Conservation (phyloP, 140 eudicot species). For the Oenanthe javanica region DNA sequence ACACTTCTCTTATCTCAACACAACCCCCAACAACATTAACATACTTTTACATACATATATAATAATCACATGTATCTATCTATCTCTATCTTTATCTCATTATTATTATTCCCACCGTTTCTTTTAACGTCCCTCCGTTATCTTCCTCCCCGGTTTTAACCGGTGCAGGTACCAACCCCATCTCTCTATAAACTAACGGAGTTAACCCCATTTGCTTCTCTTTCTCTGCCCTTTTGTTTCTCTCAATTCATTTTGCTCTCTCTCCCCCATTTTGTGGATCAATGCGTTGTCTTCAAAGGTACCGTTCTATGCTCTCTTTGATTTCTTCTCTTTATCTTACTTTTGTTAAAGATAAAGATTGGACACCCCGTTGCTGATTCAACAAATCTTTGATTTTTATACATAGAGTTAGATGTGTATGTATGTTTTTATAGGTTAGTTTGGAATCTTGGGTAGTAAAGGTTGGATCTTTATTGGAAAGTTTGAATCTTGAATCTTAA, state of each 20-base stretch:
- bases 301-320: slow-evolving; percentile 11
- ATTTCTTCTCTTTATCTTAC: slow-evolving; percentile 10
- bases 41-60: background rate
- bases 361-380: background rate
- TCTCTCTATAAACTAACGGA: background rate
- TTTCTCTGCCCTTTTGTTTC: background rate
- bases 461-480: background rate
- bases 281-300: slow-evolving; percentile 14
- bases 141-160: slow-evolving; percentile 5
- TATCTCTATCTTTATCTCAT: background rate
- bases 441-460: background rate
- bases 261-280: slow-evolving; percentile 1
- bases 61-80: background rate
- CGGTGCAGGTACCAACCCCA: slow-evolving; percentile 8
- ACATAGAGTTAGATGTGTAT: no score
- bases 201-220: background rate
- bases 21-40: background rate
- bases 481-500: background rate
- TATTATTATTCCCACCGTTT: background rate
- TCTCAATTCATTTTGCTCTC: background rate
- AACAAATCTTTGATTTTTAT: background rate
- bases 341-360: slow-evolving; percentile 2
- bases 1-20: slow-evolving; percentile 10
- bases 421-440: background rate
- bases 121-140: background rate